phyloP scores from a whole-genome alignment of 2,329 filamentous ascomycete species.

The Calonectria henricotiae region DNA sequence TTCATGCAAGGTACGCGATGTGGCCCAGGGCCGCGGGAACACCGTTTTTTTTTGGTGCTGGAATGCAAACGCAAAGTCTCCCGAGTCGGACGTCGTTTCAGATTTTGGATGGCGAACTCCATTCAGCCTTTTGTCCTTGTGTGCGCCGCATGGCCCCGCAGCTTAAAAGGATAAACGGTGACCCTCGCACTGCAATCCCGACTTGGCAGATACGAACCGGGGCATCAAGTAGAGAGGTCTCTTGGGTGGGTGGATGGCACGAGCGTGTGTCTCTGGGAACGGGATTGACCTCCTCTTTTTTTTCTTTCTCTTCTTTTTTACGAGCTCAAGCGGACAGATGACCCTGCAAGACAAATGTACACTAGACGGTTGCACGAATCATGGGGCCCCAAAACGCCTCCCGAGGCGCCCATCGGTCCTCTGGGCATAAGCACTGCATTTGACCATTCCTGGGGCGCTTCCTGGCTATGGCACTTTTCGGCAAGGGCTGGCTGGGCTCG shows the following conservation, averaged over 20 bases:
- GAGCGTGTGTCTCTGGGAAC: background rate
- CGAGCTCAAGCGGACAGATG: background rate
- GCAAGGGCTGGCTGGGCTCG: background rate
- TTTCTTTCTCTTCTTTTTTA: background rate
- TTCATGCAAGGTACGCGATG: conserved; percentile 12
- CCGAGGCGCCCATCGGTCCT: background rate
- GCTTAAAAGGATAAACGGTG: background rate
- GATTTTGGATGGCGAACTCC: background rate
- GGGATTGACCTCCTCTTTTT: too few species aligned
- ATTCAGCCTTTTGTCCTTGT: background rate
- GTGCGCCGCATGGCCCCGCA: background rate
- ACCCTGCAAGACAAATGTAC: conserved; percentile 7
- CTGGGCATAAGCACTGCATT: conserved; percentile 20
- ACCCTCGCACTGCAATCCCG: conserved; percentile 7
- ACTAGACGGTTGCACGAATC: conserved; percentile 1
- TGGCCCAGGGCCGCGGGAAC: background rate
- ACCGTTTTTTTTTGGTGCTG: background rate
- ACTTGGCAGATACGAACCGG: conserved; percentile 3
- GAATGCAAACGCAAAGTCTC: background rate
- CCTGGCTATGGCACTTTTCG: conserved; percentile 20
- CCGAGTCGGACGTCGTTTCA: conserved; percentile 11
- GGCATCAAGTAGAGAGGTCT: conserved; percentile 8
- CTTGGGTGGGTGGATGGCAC: background rate
- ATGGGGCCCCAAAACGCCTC: conserved; percentile 9
- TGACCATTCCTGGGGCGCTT: background rate